These are phyloP conservation scores for Metschnikowia continentalis DNA, from an alignment of 805 yeast genomes.

Conservation along the genomic window DNA sequence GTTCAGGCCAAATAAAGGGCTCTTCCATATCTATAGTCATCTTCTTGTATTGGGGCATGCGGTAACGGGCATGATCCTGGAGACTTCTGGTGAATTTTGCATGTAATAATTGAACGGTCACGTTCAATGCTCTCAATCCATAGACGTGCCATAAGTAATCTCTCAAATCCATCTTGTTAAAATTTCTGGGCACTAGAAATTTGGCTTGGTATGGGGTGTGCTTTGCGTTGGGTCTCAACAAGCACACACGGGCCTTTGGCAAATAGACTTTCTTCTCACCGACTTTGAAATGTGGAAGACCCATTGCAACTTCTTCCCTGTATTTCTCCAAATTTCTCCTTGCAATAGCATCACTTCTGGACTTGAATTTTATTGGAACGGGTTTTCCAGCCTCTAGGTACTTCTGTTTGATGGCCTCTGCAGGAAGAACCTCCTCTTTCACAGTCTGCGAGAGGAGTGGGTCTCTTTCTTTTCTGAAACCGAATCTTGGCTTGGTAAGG, in stretches of 20 bases:
- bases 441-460: conserved; percentile 39
- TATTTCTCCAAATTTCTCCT: conserved; percentile 36
- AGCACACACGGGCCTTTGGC: conserved; percentile 78
- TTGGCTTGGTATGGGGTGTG: conserved; percentile 97
- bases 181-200: conserved; percentile 88
- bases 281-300: conserved; percentile 73
- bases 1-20: conserved; percentile 93
- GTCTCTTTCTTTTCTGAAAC: conserved; percentile 35
- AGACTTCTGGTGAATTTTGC: conserved; percentile 56
- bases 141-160: conserved; percentile 90
- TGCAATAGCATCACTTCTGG: conserved; percentile 33
- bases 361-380: conserved; percentile 37
- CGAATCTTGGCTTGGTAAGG: conserved; percentile 35
- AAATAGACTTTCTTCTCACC: conserved; percentile 77
- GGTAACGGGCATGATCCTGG: conserved; percentile 61
- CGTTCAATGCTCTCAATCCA: conserved; percentile 83
- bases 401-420: conserved; percentile 29
- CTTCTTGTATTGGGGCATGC: conserved; percentile 80
- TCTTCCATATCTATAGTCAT: conserved; percentile 96
- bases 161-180: conserved; percentile 90
- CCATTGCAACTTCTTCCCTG: conserved; percentile 52
- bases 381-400: conserved; percentile 39
- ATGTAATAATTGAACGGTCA: conserved; percentile 81
- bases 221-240: conserved; percentile 89
- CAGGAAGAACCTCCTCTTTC: conserved; percentile 39